Base-by-base conservation (phyloP, 2,329 filamentous ascomycete species). In the Phaeosphaeriaceae sp. region DNA sequence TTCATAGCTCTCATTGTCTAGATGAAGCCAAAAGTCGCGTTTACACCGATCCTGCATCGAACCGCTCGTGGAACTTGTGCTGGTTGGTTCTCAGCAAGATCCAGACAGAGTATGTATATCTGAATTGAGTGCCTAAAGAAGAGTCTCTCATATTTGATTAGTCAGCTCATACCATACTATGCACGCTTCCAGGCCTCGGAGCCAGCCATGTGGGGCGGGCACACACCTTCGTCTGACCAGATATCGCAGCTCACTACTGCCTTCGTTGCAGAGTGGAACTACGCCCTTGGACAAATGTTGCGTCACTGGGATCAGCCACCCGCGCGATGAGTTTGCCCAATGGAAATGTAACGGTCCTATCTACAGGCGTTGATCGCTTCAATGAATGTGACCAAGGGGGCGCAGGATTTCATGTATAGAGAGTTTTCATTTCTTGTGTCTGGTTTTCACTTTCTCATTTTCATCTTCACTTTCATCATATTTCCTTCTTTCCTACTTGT, bases 61-160 rank as follows among this genome's bases (percentile, higher is more conserved):
- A 85, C 60, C 80, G 85, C 18, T 90, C 87, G 66, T 91, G 88
- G 87, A 92, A 91, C 66, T 78, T 88, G 60, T 88, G 86, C 34
- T 91, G 88, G 87, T 74, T 91, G 37, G 84, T 88, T 26, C 74
- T 91, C 8, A 75, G 75, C 34, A 89, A 89, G 70, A 85, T 90
- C 42, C 77, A 80, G 17, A 81, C 84, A 47, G 84, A 87, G 85
- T 87, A 75, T 71, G 83, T 77, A 18, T 26, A 12, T 17, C n/a
- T 7, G 7, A 20, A 18, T 9, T 29, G 18, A 28, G 11, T 15
- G 20, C 15, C 28, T 6, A 40, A 17, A 18, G 32, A 23, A 18
- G 29, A 33, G 18, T 32, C 23, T 48, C 54, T 62, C 38, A 66
- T 50, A n/a, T 8, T 26, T 29, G 6, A 13, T 42, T 43, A 87